Evolutionary conservation across 2,329 filamentous ascomycete species (phyloP).

Genomic region (Trichoderma lentiforme): DNA sequence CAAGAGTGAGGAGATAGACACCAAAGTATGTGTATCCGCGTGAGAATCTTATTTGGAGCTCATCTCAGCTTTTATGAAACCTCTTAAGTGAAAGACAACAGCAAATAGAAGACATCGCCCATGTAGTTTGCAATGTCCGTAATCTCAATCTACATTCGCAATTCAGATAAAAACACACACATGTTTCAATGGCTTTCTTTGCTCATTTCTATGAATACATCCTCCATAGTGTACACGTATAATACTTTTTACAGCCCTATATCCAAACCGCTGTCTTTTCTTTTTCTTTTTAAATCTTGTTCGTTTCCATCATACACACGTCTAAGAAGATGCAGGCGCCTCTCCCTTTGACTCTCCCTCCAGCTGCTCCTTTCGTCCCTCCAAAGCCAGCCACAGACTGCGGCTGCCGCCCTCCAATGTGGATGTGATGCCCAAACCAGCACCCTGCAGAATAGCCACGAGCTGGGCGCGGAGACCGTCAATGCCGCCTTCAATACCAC

Average conservation of each 20-base stretch:
- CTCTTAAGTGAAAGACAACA: neutral
- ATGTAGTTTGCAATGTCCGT: neutral
- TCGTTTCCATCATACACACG: conserved; percentile 5
- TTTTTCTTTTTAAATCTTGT: neutral
- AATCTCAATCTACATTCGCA: neutral
- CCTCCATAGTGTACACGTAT: conserved; percentile 6
- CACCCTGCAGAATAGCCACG: conserved; percentile 73
- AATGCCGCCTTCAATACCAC: conserved; percentile 76
- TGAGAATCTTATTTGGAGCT: neutral
- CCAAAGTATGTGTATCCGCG: neutral
- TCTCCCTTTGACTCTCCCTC: conserved; percentile 43
- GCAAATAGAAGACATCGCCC: neutral
- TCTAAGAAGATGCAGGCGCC: conserved; percentile 2
- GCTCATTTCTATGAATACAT: conserved; percentile 8
- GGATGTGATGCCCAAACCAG: conserved; percentile 72
- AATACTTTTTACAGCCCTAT: conserved; percentile 4
- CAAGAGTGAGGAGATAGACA: neutral
- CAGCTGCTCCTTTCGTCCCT: conserved; percentile 75
- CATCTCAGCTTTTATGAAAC: neutral
- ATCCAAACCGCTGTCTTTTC: neutral
- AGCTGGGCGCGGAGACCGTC: conserved; percentile 79
- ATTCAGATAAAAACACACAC: neutral
- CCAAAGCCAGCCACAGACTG: conserved; percentile 83
- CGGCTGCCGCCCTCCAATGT: conserved; percentile 77
- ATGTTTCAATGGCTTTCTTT: neutral